A percentile compares a stretch with the other conserved stretches of the same genome.
Evolutionary conservation across 768 basidiomycete species (phyloP).

Genomic region (Gymnopilus dilepis): DNA sequence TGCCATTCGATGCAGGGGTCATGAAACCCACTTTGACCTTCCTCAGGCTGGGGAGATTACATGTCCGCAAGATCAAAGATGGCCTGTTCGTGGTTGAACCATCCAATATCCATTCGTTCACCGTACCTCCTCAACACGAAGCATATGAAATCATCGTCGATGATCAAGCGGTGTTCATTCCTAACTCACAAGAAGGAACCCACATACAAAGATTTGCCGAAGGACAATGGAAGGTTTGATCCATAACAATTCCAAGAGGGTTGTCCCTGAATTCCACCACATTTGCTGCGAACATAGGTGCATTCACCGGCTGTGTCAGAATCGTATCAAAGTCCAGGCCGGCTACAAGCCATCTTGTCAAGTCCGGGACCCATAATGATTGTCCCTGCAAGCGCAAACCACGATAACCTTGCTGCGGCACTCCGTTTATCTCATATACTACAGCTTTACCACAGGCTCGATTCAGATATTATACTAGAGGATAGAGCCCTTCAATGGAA

Average conservation of each 20-base stretch:
- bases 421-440: slow-evolving; percentile 72
- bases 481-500: slow-evolving; percentile 37
- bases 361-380: slow-evolving; percentile 58
- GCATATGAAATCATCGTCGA: slow-evolving; percentile 22
- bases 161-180: slow-evolving; percentile 12
- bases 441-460: slow-evolving; percentile 70
- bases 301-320: neutral
- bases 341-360: slow-evolving; percentile 70
- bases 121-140: slow-evolving; percentile 10
- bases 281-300: too few species aligned
- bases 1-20: too few species aligned
- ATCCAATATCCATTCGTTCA: slow-evolving; percentile 27
- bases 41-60: slow-evolving; percentile 44
- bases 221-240: slow-evolving; percentile 28
- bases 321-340: slow-evolving; percentile 45
- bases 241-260: too few species aligned
- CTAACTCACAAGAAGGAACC: neutral
- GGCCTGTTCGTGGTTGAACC: slow-evolving; percentile 19
- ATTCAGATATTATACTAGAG: slow-evolving; percentile 61
- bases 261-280: too few species aligned
- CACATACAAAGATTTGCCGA: slow-evolving; percentile 11
- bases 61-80: slow-evolving; percentile 25
- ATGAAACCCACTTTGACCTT: neutral
- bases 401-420: slow-evolving; percentile 56
- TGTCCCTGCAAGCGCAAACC: slow-evolving; percentile 46